Conservation (phyloP, 2,329 filamentous ascomycete species). For the Colletotrichum lindemuthianum region DNA sequence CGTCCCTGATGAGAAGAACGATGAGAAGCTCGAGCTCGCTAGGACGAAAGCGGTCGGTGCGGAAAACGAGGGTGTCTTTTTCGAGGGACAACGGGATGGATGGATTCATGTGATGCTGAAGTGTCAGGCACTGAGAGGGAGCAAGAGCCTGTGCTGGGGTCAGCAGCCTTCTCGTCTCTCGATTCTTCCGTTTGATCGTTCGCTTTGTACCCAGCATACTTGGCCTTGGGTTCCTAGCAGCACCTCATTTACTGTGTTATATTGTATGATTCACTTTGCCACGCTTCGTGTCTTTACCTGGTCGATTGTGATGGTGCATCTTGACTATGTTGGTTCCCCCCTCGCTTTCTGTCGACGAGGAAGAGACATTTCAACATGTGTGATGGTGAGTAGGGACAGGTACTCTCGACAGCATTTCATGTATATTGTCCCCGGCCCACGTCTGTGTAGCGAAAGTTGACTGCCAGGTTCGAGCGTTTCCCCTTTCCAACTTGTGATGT, state of each 20-base stretch:
- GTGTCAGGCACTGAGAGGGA: conserved; percentile 19
- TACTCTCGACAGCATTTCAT: too few species aligned
- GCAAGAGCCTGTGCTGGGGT: conserved; percentile 13
- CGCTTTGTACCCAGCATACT: conserved; percentile 29
- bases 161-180: conserved; percentile 16
- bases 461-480: too few species aligned
- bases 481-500: too few species aligned
- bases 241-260: conserved; percentile 29
- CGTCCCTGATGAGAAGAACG: conserved; percentile 18
- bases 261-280: neutral
- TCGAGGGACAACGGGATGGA: conserved; percentile 6
- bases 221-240: conserved; percentile 33
- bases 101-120: conserved; percentile 26
- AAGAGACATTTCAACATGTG: too few species aligned
- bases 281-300: too few species aligned
- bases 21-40: conserved; percentile 22
- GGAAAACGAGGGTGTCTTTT: neutral
- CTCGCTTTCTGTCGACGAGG: too few species aligned
- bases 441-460: too few species aligned
- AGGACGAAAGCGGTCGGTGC: neutral
- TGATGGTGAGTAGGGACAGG: too few species aligned
- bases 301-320: too few species aligned
- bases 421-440: too few species aligned
- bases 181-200: conserved; percentile 22
- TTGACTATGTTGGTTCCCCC: too few species aligned